phyloP scores from a whole-genome alignment of 2,329 filamentous ascomycete genomes.

The Pestalotiopsis sp. region DNA sequence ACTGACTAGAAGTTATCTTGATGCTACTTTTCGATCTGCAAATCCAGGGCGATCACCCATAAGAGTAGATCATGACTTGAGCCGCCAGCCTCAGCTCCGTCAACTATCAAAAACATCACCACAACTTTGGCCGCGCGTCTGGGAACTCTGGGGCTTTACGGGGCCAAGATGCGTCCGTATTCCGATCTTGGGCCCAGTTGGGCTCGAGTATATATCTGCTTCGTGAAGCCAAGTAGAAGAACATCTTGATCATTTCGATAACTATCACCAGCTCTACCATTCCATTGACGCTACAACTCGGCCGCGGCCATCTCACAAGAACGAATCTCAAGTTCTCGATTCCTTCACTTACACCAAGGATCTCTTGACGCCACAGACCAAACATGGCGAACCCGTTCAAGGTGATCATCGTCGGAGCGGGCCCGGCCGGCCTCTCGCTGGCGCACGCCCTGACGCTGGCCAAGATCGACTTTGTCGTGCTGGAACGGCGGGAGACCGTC shows the following conservation, averaged over 20 bases:
- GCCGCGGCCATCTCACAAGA: not conserved
- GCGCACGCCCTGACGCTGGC: constrained; percentile 7
- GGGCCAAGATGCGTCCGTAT: not conserved
- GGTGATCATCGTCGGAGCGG: constrained; percentile 13
- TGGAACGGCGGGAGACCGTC: constrained; percentile 1
- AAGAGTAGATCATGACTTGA: too few relatives aligned
- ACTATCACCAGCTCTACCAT: not conserved
- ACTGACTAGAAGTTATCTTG: too few relatives aligned
- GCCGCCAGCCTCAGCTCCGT: too few relatives aligned
- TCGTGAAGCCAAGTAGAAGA: not conserved
- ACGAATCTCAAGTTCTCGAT: not conserved
- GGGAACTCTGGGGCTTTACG: not conserved
- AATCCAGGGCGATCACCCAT: too few relatives aligned
- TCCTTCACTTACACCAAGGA: not conserved
- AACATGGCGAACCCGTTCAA: not conserved
- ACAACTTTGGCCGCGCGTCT: not conserved
- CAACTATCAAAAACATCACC: too few relatives aligned
- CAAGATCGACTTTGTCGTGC: constrained; percentile 10
- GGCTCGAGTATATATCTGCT: not conserved
- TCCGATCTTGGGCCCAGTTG: not conserved
- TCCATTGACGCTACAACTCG: not conserved
- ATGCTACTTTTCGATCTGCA: too few relatives aligned
- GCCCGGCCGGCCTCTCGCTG: constrained; percentile 9
- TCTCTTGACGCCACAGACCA: not conserved
- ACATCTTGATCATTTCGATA: not conserved